Evolutionary conservation across 805 yeast genomes (phyloP), one percentile per base, ranked within the genome.

Genomic region (Starmera caribaea): DNA sequence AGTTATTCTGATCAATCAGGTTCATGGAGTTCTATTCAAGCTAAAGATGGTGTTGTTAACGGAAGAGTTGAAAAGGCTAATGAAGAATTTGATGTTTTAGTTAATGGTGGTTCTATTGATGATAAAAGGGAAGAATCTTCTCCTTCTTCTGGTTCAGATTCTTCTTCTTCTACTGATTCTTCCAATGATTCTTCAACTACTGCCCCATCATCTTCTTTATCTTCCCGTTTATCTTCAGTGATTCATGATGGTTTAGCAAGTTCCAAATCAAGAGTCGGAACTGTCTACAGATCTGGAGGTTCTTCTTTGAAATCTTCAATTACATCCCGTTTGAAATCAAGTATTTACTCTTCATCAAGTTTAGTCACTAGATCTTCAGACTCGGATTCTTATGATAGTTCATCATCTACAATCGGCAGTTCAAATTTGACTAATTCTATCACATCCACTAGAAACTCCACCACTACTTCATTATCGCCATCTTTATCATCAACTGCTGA

Each of bases 1-100:
- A 49, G 62, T 29, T 81, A 80, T 53, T 51, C 64, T 39, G 84
- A 72, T 49, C 56, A 63, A 24, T 51, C 75, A 12, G 90, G 89
- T 39, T 49, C 57, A 29, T 79, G 81, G 78, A 55, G 65, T 36
- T 77, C 84, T 8, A 79, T 81, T 44, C 50, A 65, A 33, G 74
- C 85, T 16, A 58, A 59, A 29, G 71, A 63, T 54, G 88, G 88
- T 46, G 53, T 62, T 38, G 70, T 86, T 32, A 69, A 77, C 47
- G 89, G 88, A 24, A 72, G 85, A 59, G 49, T 57, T 33, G 55
- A 52, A 1, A 53, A 66, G 41, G 81, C 73, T n/a, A 55, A 62
- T 34, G 51, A 50, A 13, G 74, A 72, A 36, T 72, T 68, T 47
- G 59, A 54, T 27, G 47, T 52, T 8, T 58, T 72, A 34, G 63